phyloP scores from a whole-genome alignment of 371 early-diverging fungal genomes.

The Paraphysoderma sedebokerense region DNA sequence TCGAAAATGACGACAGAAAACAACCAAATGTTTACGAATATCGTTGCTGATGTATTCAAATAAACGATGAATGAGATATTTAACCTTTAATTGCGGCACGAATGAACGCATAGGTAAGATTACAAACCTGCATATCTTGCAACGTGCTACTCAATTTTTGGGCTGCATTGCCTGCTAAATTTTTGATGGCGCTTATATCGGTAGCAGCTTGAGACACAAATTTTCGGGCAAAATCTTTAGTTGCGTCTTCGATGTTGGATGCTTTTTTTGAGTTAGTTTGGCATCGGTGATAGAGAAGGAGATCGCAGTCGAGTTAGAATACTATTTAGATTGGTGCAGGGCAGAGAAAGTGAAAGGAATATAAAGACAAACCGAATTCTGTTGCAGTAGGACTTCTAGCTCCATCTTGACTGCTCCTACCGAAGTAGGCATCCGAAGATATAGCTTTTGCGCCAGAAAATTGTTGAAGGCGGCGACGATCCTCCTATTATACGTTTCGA shows the following conservation, averaged over 20 bases:
- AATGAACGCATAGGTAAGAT: too few relatives aligned
- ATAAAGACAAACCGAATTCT: too few relatives aligned
- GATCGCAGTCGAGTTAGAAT: not conserved
- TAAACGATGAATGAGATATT: too few relatives aligned
- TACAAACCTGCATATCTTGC: not conserved
- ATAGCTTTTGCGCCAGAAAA: conserved; percentile 58
- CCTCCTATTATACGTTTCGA: conserved; percentile 36
- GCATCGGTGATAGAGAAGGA: not conserved
- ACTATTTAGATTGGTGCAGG: not conserved
- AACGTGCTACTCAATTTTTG: not conserved
- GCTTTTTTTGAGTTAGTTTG: too few relatives aligned
- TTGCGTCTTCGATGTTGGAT: conserved; percentile 8
- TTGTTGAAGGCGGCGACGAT: conserved; percentile 38
- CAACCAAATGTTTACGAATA: too few relatives aligned
- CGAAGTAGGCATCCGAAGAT: conserved; percentile 66
- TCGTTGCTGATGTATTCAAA: too few relatives aligned
- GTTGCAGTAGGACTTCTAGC: too few relatives aligned
- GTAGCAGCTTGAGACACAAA: conserved; percentile 54
- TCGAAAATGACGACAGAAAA: too few relatives aligned
- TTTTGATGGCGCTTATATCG: conserved; percentile 51
- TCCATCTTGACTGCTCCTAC: conserved; percentile 34
- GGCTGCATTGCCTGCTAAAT: conserved; percentile 3
- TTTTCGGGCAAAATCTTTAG: conserved; percentile 42
- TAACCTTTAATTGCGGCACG: too few relatives aligned
- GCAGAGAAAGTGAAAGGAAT: too few relatives aligned